phyloP scores from a whole-genome alignment of 108 stramenopile genomes.

The Craspedostauros australis region DNA sequence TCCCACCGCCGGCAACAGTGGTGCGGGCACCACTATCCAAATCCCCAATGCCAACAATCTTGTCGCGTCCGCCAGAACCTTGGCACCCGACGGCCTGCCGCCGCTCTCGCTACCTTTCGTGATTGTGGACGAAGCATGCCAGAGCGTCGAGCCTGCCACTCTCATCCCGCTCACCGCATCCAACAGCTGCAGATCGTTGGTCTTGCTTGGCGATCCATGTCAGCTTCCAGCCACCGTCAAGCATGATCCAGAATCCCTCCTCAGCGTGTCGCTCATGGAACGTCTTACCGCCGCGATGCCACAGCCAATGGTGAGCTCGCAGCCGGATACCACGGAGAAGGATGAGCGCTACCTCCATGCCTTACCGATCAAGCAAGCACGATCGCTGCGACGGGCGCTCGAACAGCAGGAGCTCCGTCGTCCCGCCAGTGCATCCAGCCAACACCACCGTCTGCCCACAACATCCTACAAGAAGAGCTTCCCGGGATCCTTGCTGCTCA shows the following conservation, averaged over 20 bases:
- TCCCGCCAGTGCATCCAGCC: constrained; percentile 4
- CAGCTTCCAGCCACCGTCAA: constrained; percentile 86
- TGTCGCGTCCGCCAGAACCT: too few relatives aligned
- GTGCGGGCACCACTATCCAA: constrained; percentile 17
- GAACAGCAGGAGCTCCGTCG: constrained; percentile 2
- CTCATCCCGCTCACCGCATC: constrained; percentile 77
- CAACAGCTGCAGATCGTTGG: constrained; percentile 69
- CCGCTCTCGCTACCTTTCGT: constrained; percentile 79
- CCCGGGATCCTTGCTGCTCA: constrained; percentile 83
- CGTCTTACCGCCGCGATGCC: constrained; percentile 60
- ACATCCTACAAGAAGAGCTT: constrained; percentile 75
- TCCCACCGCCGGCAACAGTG: not conserved
- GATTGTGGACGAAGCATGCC: constrained; percentile 90
- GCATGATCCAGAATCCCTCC: constrained; percentile 42
- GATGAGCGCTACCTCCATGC: constrained; percentile 53
- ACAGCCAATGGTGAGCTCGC: constrained; percentile 60
- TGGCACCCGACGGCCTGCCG: constrained; percentile 73
- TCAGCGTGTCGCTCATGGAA: constrained; percentile 78
- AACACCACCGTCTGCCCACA: too few relatives aligned
- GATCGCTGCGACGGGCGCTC: constrained; percentile 27
- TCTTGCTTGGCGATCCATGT: constrained; percentile 86
- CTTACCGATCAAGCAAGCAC: constrained; percentile 63
- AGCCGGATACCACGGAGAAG: constrained; percentile 40
- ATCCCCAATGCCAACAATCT: constrained; percentile 19
- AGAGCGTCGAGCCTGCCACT: constrained; percentile 90